Percentiles rank a stretch among this genome's conserved stretches.
Evolutionary conservation across 306 rosid species (phyloP).

Genomic region (Dalbergia cochinchinensis): DNA sequence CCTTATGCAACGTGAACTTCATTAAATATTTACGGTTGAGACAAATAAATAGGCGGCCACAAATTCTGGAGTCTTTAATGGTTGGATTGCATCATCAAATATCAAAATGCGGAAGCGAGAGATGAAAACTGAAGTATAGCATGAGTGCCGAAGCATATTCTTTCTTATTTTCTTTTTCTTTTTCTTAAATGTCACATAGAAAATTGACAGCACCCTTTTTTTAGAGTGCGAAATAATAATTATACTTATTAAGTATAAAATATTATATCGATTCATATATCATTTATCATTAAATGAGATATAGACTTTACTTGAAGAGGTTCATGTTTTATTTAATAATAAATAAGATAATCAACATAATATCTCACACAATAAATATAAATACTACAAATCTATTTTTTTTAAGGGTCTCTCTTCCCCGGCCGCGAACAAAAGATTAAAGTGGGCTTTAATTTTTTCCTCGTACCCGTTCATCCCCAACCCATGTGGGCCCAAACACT

Average conservation of each 20-base stretch:
- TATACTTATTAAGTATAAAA: too few relatives aligned
- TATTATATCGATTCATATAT: too few relatives aligned
- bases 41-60: constrained; percentile 7
- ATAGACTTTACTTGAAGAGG: too few relatives aligned
- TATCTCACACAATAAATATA: too few relatives aligned
- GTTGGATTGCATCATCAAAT: constrained; percentile 3
- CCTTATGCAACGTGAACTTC: not conserved
- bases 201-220: too few relatives aligned
- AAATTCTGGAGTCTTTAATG: constrained; percentile 8
- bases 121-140: constrained; percentile 6
- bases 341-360: too few relatives aligned
- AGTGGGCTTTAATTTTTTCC: not conserved
- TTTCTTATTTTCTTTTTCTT: not conserved
- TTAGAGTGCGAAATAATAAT: too few relatives aligned
- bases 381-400: too few relatives aligned
- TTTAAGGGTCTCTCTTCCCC: not conserved
- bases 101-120: not conserved
- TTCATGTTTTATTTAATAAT: too few relatives aligned
- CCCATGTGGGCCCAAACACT: constrained; percentile 20
- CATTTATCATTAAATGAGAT: too few relatives aligned
- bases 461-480: not conserved
- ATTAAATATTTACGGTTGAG: not conserved
- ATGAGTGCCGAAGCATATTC: constrained; percentile 52
- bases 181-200: too few relatives aligned
- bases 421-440: constrained; percentile 49